Percentiles rank a stretch among this genome's conserved stretches.
These are phyloP conservation scores for Achaetomium macrosporum DNA, from an alignment of 2,329 filamentous ascomycete genomes.

Conservation along the genomic window DNA sequence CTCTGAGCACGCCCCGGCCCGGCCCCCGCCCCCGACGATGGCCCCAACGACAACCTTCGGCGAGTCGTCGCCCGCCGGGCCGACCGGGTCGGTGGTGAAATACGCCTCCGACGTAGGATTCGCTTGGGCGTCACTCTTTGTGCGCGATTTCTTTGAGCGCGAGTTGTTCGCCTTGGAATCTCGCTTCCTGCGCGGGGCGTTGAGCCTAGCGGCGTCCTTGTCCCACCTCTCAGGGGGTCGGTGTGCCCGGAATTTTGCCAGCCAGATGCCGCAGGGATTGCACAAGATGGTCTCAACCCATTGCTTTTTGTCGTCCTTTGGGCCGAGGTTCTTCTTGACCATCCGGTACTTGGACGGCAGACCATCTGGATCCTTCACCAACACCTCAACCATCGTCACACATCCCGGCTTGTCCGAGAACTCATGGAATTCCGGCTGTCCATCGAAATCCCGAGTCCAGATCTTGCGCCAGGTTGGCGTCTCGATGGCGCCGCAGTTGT, in stretches of 20 bases:
- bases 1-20: no score
- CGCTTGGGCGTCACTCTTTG: slow-evolving; percentile 41
- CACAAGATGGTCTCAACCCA: slow-evolving; percentile 76
- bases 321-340: slow-evolving; percentile 66
- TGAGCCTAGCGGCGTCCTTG: slow-evolving; percentile 50
- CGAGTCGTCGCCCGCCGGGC: slow-evolving; percentile 36
- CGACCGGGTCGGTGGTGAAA: slow-evolving; percentile 48
- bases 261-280: slow-evolving; percentile 91
- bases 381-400: slow-evolving; percentile 66
- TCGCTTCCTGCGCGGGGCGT: slow-evolving; percentile 46
- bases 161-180: slow-evolving; percentile 32
- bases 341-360: slow-evolving; percentile 64
- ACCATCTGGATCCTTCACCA: slow-evolving; percentile 57
- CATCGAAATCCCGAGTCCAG: slow-evolving; percentile 70
- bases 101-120: slow-evolving; percentile 50
- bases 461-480: slow-evolving; percentile 96
- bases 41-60: slow-evolving; percentile 23
- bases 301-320: slow-evolving; percentile 55
- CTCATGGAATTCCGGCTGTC: slow-evolving; percentile 63
- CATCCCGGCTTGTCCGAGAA: slow-evolving; percentile 67
- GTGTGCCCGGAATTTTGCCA: slow-evolving; percentile 80
- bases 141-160: slow-evolving; percentile 43
- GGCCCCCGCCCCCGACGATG: slow-evolving; percentile 10
- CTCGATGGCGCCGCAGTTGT: slow-evolving; percentile 90
- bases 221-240: slow-evolving; percentile 81